Evolutionary conservation across 2,329 filamentous ascomycete genomes (phyloP), one percentile per base, ranked within the genome.

Genomic region (Anthostomella pinea): DNA sequence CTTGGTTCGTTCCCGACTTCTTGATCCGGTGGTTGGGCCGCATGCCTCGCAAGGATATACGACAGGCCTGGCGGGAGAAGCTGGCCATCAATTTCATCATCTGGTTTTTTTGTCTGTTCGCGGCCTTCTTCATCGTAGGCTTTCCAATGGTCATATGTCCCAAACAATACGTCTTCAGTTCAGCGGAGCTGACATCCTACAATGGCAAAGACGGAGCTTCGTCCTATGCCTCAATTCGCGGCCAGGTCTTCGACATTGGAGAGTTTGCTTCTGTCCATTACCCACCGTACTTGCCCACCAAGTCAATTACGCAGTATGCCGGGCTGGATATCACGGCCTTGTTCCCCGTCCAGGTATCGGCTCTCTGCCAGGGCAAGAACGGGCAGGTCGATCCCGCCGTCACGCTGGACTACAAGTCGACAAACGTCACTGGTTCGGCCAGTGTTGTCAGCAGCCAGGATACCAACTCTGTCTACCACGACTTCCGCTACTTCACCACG

Each of bases 71-170:
- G 93, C 78, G 93, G 58, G 93, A 98, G 63, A 98, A 98, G 72
- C 63, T 98, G 41, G 91, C 93, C 35, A 98, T 98, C 74, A 98
- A 98, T 70, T 73, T 98, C 62, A 76, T 97, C 57, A 98, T 98
- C 59, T 98, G 94, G 93, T 69, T 91, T 39, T 79, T 76, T 59
- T 97, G 91, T 66, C 69, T 68, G 11, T 64, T 86, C 31, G 81
- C 87, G 18, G 77, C 85, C 38, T 98, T 98, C 70, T 85, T 98
- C 72, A 88, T 97, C 56, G 75, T 97, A 43, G 75, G 82, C 37
- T 94, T 98, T 58, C 94, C 94, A 1, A 68, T 74, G 49, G 67
- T 97, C 46, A 88, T 98, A 55, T 98, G 93, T 64, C 93, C 93
- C 0, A 91, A 73, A 14, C 93, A 98, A 60, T 68, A 95, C 56